These are phyloP conservation scores for Spongospora subterranea DNA, from an alignment of 208 protist species.

Conservation along the genomic window DNA sequence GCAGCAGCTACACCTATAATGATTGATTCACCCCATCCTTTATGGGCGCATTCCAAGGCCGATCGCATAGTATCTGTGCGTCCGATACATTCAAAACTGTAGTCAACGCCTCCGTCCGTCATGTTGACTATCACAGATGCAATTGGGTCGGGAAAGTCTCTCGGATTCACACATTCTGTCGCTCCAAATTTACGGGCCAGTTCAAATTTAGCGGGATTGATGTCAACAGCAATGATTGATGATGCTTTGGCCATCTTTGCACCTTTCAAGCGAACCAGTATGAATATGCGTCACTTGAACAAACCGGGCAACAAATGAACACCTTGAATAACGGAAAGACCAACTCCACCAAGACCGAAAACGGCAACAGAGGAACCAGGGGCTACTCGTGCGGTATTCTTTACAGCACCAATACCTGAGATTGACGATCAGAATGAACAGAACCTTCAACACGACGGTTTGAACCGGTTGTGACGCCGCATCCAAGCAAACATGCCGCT, in stretches of 20 bases:
- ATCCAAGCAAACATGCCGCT: slow-evolving; percentile 80
- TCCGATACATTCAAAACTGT: slow-evolving; percentile 85
- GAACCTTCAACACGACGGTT: slow-evolving; percentile 64
- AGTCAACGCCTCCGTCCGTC: slow-evolving; percentile 80
- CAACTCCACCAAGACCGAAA: slow-evolving; percentile 81
- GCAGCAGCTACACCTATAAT: slow-evolving; percentile 75
- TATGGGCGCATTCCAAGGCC: slow-evolving; percentile 75
- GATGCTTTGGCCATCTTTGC: slow-evolving; percentile 70
- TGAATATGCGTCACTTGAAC: too few relatives aligned
- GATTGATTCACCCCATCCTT: slow-evolving; percentile 82
- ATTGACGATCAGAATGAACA: background rate
- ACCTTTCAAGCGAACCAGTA: background rate
- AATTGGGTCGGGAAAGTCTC: slow-evolving; percentile 66
- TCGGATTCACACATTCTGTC: slow-evolving; percentile 83
- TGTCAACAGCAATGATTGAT: slow-evolving; percentile 82
- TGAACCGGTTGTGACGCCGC: slow-evolving; percentile 77
- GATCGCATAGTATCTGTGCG: slow-evolving; percentile 63
- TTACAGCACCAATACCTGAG: slow-evolving; percentile 47
- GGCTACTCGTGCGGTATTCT: background rate
- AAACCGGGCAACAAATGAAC: background rate
- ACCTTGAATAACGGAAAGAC: slow-evolving; percentile 77
- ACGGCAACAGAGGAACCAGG: slow-evolving; percentile 73
- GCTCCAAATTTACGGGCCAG: slow-evolving; percentile 73
- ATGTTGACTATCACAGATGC: slow-evolving; percentile 72
- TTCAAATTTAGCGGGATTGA: slow-evolving; percentile 73